These are phyloP conservation scores for Pseudocercospora musae DNA, from an alignment of 2,329 filamentous ascomycete genomes.

Conservation along the genomic window DNA sequence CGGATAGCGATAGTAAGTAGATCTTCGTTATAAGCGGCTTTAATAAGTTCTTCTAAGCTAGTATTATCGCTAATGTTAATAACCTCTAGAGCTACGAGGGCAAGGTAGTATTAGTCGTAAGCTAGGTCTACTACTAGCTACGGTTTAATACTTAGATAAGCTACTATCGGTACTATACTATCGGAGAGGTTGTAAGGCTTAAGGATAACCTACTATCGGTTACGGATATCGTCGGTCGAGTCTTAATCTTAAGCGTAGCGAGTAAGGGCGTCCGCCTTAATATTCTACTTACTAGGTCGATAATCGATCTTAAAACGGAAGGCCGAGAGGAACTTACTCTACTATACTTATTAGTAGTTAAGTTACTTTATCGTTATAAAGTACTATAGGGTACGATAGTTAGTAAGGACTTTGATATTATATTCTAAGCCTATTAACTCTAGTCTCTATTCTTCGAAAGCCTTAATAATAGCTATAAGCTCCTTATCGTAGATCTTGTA, in stretches of 20 bases:
- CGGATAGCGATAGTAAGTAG: neutral
- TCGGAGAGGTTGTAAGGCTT: neutral
- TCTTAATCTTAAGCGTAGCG: neutral
- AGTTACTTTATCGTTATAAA: constrained; percentile 33
- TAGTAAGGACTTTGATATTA: constrained; percentile 24
- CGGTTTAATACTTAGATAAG: neutral
- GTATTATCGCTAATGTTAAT: neutral
- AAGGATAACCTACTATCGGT: neutral
- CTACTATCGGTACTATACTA: neutral
- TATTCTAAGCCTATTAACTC: constrained; percentile 19
- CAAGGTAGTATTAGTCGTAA: neutral
- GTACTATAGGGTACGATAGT: constrained; percentile 32
- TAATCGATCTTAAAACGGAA: constrained; percentile 6
- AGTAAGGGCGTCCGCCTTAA: neutral
- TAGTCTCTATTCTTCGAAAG: constrained; percentile 28
- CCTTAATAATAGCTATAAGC: constrained; percentile 35
- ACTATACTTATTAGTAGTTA: constrained; percentile 28
- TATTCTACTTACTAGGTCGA: constrained; percentile 12
- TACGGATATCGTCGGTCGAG: neutral
- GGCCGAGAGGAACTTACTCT: constrained; percentile 16
- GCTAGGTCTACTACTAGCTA: neutral
- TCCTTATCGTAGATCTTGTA: constrained; percentile 39
- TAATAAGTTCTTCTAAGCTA: neutral
- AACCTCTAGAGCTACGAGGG: neutral
- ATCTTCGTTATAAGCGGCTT: neutral